Conservation (phyloP, 257 asterid species). For the Solanum paucissectum region DNA sequence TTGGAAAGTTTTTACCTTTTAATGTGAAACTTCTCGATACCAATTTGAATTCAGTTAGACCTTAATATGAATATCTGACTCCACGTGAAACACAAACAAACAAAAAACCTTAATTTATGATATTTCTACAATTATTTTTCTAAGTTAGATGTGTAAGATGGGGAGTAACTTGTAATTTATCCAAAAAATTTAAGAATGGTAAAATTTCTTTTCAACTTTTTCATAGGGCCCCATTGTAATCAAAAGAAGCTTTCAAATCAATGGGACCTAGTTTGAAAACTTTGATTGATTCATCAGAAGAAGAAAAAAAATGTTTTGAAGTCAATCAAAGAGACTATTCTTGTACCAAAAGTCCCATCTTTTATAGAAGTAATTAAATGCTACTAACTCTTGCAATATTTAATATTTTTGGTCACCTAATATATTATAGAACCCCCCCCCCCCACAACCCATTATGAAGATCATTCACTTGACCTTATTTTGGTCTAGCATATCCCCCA, state of each 20-base stretch:
- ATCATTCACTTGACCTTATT: neutral
- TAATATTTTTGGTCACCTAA: neutral
- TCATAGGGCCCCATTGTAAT: neutral
- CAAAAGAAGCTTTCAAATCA: neutral
- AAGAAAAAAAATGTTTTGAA: neutral
- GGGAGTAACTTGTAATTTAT: neutral
- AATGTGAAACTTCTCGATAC: accelerated
- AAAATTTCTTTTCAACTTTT: neutral
- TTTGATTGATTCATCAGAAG: neutral
- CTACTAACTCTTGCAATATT: neutral
- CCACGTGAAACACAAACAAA: neutral
- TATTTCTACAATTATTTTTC: neutral
- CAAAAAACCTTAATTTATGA: neutral
- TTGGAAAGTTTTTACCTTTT: neutral
- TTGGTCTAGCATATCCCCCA: neutral
- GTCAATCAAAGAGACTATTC: neutral
- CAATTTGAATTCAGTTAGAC: accelerated
- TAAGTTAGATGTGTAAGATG: neutral
- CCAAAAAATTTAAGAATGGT: neutral
- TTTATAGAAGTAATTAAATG: neutral
- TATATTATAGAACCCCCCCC: neutral
- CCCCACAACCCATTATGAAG: neutral
- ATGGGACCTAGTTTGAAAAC: neutral
- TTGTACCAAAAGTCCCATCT: neutral
- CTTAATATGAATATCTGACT: accelerated